Conservation (phyloP, 2,329 filamentous ascomycete genomes). For the Neopestalotiopsis rosae region DNA sequence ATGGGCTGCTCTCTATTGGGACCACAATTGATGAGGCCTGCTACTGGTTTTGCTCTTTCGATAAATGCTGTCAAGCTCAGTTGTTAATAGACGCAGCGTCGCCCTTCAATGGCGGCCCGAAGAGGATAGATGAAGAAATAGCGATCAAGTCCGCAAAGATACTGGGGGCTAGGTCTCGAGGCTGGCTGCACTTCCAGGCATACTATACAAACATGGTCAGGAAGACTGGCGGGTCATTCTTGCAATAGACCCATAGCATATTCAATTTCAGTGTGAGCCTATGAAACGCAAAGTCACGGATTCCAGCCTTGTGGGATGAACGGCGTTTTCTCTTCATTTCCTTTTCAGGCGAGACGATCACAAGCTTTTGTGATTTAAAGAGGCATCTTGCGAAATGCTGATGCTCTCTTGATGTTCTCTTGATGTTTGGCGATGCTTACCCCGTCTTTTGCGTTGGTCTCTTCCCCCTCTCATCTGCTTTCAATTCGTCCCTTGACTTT, state of each 20-base stretch:
- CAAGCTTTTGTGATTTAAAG: too few species aligned
- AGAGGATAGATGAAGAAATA: neutral
- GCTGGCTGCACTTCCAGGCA: neutral
- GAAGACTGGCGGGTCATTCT: neutral
- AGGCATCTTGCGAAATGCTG: too few species aligned
- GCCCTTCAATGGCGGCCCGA: neutral
- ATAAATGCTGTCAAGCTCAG: conserved; percentile 40
- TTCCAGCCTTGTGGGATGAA: too few species aligned
- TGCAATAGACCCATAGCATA: neutral
- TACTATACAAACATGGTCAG: neutral
- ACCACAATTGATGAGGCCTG: conserved; percentile 67
- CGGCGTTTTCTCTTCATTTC: too few species aligned
- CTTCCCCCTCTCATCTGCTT: too few species aligned
- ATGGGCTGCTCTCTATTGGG: conserved; percentile 65
- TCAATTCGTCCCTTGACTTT: too few species aligned
- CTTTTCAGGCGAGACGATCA: too few species aligned
- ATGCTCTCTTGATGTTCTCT: too few species aligned
- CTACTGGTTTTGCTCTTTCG: conserved; percentile 57
- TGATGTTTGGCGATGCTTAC: too few species aligned
- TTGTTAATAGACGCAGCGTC: conserved; percentile 32
- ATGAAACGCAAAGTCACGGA: too few species aligned
- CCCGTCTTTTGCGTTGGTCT: too few species aligned
- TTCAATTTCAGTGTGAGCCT: too few species aligned
- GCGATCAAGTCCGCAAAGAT: neutral
- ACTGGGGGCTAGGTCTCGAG: neutral